Evolutionary conservation across 208 protist species (phyloP).

Genomic region (Wallacemonas sp.): DNA sequence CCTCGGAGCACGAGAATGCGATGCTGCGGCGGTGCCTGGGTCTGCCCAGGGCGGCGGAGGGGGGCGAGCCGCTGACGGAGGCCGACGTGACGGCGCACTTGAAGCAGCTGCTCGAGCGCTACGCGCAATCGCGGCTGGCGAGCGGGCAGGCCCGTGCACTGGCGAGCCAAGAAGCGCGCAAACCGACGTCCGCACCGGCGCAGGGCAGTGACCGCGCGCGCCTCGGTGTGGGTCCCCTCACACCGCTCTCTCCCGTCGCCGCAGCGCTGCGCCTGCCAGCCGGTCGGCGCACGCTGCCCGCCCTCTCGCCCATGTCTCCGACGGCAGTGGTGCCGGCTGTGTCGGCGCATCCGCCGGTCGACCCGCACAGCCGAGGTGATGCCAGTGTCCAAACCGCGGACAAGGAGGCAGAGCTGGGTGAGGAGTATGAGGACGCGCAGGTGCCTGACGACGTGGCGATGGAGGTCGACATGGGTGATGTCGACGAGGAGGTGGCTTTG

Average conservation of each 20-base stretch:
- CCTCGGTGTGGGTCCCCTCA: neutral
- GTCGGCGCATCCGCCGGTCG: too few species aligned
- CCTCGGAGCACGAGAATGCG: slow-evolving; percentile 53
- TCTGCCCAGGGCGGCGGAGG: slow-evolving; percentile 24
- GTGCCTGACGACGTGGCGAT: too few species aligned
- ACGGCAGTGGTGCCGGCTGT: too few species aligned
- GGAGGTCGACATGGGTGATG: slow-evolving; percentile 5
- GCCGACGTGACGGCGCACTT: slow-evolving; percentile 7
- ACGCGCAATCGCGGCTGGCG: neutral
- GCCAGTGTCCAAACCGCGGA: too few species aligned
- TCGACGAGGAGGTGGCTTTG: neutral
- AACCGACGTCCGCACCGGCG: neutral
- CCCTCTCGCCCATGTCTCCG: too few species aligned
- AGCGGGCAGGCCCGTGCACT: neutral
- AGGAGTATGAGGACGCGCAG: too few species aligned
- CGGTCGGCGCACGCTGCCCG: too few species aligned
- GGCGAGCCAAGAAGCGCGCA: neutral
- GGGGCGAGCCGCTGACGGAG: slow-evolving; percentile 19
- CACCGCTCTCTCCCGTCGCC: neutral
- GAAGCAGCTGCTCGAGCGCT: slow-evolving; percentile 11
- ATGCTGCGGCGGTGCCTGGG: slow-evolving; percentile 47
- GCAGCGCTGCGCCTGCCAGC: too few species aligned
- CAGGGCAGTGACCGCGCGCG: neutral
- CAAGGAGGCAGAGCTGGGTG: too few species aligned
- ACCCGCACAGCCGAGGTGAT: too few species aligned